phyloP scores from a whole-genome alignment of 1,139 yeast species.

The Debaryomyces coudertii region DNA sequence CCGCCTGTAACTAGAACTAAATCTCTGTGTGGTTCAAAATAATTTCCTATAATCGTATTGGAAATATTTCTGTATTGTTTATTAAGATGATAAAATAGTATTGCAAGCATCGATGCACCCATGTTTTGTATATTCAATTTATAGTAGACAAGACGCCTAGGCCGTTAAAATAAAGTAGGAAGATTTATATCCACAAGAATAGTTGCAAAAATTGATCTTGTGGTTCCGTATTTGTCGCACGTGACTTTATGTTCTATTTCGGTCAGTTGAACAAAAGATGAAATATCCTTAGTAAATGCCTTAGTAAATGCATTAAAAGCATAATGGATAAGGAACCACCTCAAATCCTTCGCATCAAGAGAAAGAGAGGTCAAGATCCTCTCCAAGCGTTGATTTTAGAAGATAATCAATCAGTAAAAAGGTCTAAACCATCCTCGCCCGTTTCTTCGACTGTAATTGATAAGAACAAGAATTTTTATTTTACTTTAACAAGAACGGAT shows the following conservation, averaged over 20 bases:
- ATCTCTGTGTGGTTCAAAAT: conserved; percentile 54
- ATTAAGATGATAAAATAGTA: conserved; percentile 23
- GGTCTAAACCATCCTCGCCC: conserved; percentile 48
- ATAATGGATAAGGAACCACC: conserved; percentile 39
- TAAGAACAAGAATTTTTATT: conserved; percentile 37
- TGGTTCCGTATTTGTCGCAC: conserved; percentile 6
- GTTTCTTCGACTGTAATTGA: conserved; percentile 14
- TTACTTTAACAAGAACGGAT: conserved; percentile 69
- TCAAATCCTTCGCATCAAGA: conserved; percentile 72
- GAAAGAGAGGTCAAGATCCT: conserved; percentile 86
- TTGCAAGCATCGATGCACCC: conserved; percentile 2
- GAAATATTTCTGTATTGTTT: conserved; percentile 34
- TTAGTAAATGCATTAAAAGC: neutral
- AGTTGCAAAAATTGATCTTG: conserved; percentile 9
- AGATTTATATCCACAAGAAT: conserved; percentile 5
- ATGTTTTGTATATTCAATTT: neutral
- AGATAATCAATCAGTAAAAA: conserved; percentile 42
- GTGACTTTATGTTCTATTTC: conserved; percentile 1
- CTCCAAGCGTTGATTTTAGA: conserved; percentile 69
- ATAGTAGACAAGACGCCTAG: neutral
- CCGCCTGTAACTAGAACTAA: conserved; percentile 86
- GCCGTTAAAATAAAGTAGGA: neutral
- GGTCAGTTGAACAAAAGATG: neutral
- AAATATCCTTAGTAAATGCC: neutral
- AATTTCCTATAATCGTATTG: conserved; percentile 49